Percentiles rank a stretch among this genome's conserved stretches.
These are phyloP conservation scores for Kuraishia capsulata DNA, from an alignment of 805 yeast species.

Conservation along the genomic window DNA sequence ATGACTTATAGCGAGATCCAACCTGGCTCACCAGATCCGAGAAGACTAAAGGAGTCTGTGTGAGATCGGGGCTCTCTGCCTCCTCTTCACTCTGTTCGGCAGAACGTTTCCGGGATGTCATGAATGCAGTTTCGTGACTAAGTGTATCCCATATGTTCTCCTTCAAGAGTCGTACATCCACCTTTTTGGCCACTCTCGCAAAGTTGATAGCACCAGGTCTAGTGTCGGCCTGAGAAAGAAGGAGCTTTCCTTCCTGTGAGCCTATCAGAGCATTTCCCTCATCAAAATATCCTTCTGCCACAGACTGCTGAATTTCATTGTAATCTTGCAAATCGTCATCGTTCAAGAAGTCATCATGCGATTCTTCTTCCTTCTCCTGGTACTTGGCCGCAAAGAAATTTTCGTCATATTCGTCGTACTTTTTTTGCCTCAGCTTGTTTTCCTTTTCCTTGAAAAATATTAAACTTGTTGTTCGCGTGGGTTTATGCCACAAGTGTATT, in stretches of 20 bases:
- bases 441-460: constrained; percentile 14
- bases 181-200: constrained; percentile 38
- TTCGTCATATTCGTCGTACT: constrained; percentile 28
- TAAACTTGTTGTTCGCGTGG: constrained; percentile 19
- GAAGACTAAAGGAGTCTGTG: constrained; percentile 12
- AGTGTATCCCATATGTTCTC: constrained; percentile 36
- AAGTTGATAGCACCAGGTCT: constrained; percentile 22
- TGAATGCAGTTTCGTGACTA: constrained; percentile 15
- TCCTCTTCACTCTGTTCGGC: constrained; percentile 12
- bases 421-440: constrained; percentile 1
- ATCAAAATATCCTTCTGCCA: constrained; percentile 8
- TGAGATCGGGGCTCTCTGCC: neutral
- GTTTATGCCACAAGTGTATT: constrained; percentile 37
- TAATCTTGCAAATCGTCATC: constrained; percentile 10
- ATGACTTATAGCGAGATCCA: constrained; percentile 25
- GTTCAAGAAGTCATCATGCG: constrained; percentile 1
- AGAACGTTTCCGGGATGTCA: constrained; percentile 15
- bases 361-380: constrained; percentile 24
- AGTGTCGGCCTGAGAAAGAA: neutral
- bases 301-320: constrained; percentile 15
- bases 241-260: neutral
- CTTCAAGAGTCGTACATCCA: constrained; percentile 36
- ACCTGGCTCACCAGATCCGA: constrained; percentile 26
- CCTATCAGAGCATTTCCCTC: constrained; percentile 1
- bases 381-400: constrained; percentile 41